Evolutionary conservation across 1,139 yeast species (phyloP), one percentile per base, ranked within the genome.

Genomic region (Wickerhamomyces sp.): DNA sequence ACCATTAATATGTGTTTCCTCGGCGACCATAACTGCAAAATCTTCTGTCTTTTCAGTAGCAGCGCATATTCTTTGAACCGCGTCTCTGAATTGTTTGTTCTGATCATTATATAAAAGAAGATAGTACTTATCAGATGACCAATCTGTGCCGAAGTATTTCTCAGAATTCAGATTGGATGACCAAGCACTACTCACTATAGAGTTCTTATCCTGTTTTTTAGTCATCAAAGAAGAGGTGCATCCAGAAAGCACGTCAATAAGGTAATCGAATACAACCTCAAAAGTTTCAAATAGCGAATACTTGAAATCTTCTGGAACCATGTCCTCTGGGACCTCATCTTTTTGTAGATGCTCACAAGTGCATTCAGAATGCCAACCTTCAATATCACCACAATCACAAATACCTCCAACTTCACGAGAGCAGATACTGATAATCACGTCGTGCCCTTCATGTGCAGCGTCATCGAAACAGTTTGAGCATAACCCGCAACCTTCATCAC

Each of bases 381-480:
- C 87, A 0, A 75, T 70, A 56, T 92, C 96, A 2, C 97, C 97
- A 64, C 97, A 92, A 58, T 92, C 97, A 59, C 97, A 92, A 6
- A 89, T 89, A 1, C 97, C 97, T 5, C 96, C 96, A 48, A 81
- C 84, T 45, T 88, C 95, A 38, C 92, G 67, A 41, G 77, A 81
- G 39, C 90, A 81, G 13, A 88, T 79, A 31, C 81, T 74, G 14
- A 85, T 76, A 39, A 82, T 79, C 13, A 86, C 83, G 33, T 80
- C 77, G 59, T 92, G 98, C 37, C 80, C 95, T 26, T 61, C 58
- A 61, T 92, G 98, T 42, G 73, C 71, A 5, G 76, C 79, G 3
- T 80, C 78, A 41, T 79, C 77, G 61, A 70, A 92, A 58, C 98
- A 92, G 48, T 74, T 68, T 8, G 81, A 74, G 57, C 98, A 92